Evolutionary conservation across 2,329 filamentous ascomycete species (phyloP).

Genomic region (Fusarium irregulare): DNA sequence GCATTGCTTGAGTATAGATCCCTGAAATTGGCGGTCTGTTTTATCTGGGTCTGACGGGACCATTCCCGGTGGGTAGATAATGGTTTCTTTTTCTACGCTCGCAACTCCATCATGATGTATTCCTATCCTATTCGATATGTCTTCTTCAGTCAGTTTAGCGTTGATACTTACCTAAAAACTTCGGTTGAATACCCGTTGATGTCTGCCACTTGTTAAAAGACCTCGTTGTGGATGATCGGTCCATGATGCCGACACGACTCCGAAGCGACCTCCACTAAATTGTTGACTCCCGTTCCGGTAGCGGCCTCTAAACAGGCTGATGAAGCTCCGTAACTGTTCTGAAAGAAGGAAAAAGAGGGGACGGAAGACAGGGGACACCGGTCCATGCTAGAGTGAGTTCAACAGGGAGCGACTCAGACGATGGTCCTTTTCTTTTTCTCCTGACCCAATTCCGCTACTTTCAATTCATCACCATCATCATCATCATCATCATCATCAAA

Average conservation of each 20-base stretch:
- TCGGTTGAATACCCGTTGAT: slow-evolving; percentile 10
- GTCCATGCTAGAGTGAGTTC: slow-evolving; percentile 23
- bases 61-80: not conserved
- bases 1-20: slow-evolving; percentile 12
- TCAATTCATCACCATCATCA: slow-evolving; percentile 27
- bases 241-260: slow-evolving; percentile 37
- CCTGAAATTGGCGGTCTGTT: not conserved
- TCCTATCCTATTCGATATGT: slow-evolving; percentile 13
- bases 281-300: slow-evolving; percentile 23
- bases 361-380: slow-evolving; percentile 23
- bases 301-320: slow-evolving; percentile 13
- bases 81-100: slow-evolving; percentile 9
- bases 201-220: slow-evolving; percentile 1
- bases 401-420: slow-evolving; percentile 19
- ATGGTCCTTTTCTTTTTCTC: slow-evolving; percentile 15
- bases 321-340: slow-evolving; percentile 19
- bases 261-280: slow-evolving; percentile 26
- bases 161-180: not conserved
- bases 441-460: slow-evolving; percentile 35
- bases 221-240: slow-evolving; percentile 23
- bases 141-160: not conserved
- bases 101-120: slow-evolving; percentile 6
- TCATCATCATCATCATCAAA: slow-evolving; percentile 11
- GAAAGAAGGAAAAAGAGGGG: slow-evolving; percentile 36
- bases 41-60: not conserved